Base-by-base conservation (phyloP, 768 basidiomycete genomes). In the Sarcodon aspratus region DNA sequence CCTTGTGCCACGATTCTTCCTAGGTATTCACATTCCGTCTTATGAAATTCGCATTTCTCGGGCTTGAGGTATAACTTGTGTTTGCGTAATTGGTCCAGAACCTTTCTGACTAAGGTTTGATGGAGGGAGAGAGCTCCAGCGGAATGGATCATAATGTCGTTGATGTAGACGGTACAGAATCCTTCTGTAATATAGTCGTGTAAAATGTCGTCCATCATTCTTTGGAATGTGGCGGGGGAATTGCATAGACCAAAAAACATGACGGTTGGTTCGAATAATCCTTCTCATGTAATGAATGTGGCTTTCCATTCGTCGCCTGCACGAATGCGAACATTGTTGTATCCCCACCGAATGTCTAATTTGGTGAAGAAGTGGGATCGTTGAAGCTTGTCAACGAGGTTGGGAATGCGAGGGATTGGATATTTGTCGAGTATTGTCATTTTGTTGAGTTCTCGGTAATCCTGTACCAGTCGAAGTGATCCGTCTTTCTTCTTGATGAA, bases 251-350 rank as follows among this genome's bases (percentile, higher is more conserved):
- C 64, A 38, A 57, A 70, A 43, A 61, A 69, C 68, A 66, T 71
- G 37, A 65, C 67, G 13, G 52, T 49, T 36, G 48, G 67, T 59
- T 74, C 62, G 44, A 62, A 72, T 1, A 61, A 51, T 2, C 71
- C 70, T 7, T 52, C 50, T 11, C 60, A 52, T 0, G 65, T 69
- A 3, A 55, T 34, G 50, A 77, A 66, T 13, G 60, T 65, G 3
- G 62, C 68, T 50, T 69, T 73, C 62, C 58, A 65, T 53, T 71
- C 59, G 49, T 73, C 61, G 3, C 69, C 70, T 40, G 63, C 59
- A 13, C 59, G 60, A 45, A 74, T 64, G 6, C 57, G 50, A 11
- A 67, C 45, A 9, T 60, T 63, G 38, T 68, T 61, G 52, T 63
- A 69, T 1, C 57, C 64, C 44, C 50, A 50, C 21, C 36, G 44